Conservation (phyloP, 305 asterid genomes). For the Fraxinus dipetala region DNA sequence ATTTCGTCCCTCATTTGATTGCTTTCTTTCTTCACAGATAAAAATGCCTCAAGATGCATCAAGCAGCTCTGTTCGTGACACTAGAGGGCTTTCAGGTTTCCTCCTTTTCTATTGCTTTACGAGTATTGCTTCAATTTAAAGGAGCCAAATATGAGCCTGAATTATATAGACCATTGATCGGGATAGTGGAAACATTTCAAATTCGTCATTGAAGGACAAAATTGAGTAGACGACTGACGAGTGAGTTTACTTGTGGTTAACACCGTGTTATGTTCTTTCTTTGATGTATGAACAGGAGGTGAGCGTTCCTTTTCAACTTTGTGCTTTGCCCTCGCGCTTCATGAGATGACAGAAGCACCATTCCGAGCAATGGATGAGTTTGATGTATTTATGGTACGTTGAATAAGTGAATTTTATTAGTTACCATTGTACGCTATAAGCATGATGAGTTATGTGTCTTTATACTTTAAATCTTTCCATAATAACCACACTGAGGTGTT, state of each 20-base stretch:
- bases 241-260: background rate
- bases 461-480: background rate
- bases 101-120: slow-evolving; percentile 22
- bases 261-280: background rate
- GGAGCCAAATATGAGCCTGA: background rate
- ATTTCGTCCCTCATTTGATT: slow-evolving; percentile 21
- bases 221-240: background rate
- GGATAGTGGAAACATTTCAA: slow-evolving; percentile 1
- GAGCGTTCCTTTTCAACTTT: slow-evolving; percentile 95
- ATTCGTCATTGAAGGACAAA: background rate
- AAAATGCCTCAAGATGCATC: slow-evolving; percentile 99
- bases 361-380: slow-evolving; percentile 99
- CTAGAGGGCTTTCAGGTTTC: slow-evolving; percentile 95
- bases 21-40: slow-evolving; percentile 43
- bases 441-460: background rate
- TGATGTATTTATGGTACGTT: slow-evolving; percentile 86
- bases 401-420: slow-evolving; percentile 4
- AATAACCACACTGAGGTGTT: background rate
- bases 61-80: slow-evolving; percentile 70
- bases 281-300: slow-evolving; percentile 59
- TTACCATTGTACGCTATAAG: background rate
- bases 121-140: background rate
- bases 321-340: slow-evolving; percentile 95
- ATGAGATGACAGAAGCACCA: slow-evolving; percentile 97
- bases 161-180: background rate